Base-by-base conservation (phyloP, 2,329 filamentous ascomycete genomes). In the Trichoderma gracile region DNA sequence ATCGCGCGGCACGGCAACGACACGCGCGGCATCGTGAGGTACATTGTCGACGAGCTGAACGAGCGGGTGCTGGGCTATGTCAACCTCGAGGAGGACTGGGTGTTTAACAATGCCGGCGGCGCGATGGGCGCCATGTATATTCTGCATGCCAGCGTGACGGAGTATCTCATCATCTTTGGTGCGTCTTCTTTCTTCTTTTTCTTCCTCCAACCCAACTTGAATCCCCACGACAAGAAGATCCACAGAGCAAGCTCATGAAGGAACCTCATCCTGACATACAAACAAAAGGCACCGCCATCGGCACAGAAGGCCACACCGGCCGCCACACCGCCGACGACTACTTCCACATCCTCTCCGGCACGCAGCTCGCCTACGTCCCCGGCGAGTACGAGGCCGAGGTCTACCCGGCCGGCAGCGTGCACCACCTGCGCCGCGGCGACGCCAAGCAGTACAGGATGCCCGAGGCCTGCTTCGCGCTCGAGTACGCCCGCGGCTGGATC, bases 51-150 rank as follows among this genome's bases (percentile, higher is more conserved):
- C 66, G 88, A 92, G 78, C 82, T 96, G 63, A 80, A 81, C 69
- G 73, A 73, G 54, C 83, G 82, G 71, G 71, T 79, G 74, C 74
- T 78, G 57, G 71, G 72, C 56, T 79, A 91, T 76, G 73, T 94
- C 73, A 92, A 90, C 78, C 74, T 85, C 63, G 80, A 89, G 65
- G 86, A 94, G 78, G 89, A 94, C 77, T 96, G 92, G 92, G 83
- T 96, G 52, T 94, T 96, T 73, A 96, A 96, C 82, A 96, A 96
- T 73, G 92, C 92, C 58, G 92, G 92, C 59, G 92, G 92, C 68
- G 92, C 92, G 59, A 96, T 96, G 92, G 92, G 92, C 63, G 90
- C 85, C 73, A 95, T 96, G 92, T 93, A 92, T 76, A 88, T 96
- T 69, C 89, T 96, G 71, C 92, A 96, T 75, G 91, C 92, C 66